These are phyloP conservation scores for Knufia petricola DNA, from an alignment of 2,329 filamentous ascomycete genomes.

Conservation along the genomic window DNA sequence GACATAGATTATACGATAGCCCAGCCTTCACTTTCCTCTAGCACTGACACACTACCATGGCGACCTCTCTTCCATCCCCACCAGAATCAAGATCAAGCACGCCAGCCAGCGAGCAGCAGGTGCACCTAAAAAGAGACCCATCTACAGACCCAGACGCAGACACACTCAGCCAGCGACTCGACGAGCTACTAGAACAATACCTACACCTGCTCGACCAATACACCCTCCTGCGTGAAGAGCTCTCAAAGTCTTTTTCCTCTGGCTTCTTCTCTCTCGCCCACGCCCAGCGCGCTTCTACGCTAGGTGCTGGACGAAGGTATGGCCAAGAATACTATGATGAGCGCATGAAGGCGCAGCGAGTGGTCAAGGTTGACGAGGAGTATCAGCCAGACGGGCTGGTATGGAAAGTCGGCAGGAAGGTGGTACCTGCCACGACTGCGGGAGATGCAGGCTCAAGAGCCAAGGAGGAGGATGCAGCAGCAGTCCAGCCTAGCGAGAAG, in stretches of 20 bases:
- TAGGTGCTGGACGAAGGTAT: slow-evolving; percentile 33
- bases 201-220: slow-evolving; percentile 23
- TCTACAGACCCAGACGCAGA: no score
- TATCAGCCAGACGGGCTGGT: not conserved
- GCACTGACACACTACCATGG: no score
- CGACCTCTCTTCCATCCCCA: slow-evolving; percentile 12
- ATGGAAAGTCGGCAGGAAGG: not conserved
- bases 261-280: slow-evolving; percentile 41
- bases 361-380: slow-evolving; percentile 13
- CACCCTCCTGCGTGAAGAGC: slow-evolving; percentile 17
- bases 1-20: no score
- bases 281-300: slow-evolving; percentile 36
- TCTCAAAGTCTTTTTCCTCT: slow-evolving; percentile 21
- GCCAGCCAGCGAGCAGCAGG: no score
- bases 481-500: no score
- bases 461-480: not conserved
- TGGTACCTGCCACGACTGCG: no score
- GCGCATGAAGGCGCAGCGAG: slow-evolving; percentile 39
- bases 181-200: slow-evolving; percentile 22
- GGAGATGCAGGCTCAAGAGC: no score
- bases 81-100: slow-evolving; percentile 10
- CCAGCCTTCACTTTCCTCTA: no score
- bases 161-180: slow-evolving; percentile 13
- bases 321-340: slow-evolving; percentile 43
- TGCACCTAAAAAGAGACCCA: no score